Base-by-base conservation (phyloP, 23 red algal species). In the Gracilaria domingensis region DNA sequence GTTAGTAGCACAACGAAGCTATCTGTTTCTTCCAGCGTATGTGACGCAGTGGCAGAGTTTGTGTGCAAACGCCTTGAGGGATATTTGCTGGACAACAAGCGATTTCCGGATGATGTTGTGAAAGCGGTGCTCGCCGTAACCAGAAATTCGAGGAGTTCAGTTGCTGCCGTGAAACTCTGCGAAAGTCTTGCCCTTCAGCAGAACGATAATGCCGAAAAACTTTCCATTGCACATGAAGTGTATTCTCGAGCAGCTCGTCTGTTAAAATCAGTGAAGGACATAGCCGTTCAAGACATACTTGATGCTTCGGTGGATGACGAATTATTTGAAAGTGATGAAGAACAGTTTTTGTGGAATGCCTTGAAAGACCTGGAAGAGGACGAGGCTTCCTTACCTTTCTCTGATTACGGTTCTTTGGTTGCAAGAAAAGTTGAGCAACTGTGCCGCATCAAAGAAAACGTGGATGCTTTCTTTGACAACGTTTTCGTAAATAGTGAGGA, bases 401-500 rank as follows among this genome's bases (percentile, higher is more conserved):
- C 72, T 51, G 45, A 77, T 35, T 50, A 77, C 39, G 45, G 18
- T 50, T 55, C 12, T 1, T 78, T 50, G 33, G 57, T 96, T 11
- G 30, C 40, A 29, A 32, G 32, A 12, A 80, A 90, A 69, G 18
- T 98, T 36, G 25, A 80, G 16, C 67, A 53, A 40, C 53, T 99
- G 40, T 23, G 24, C 38, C 33, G 17, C 26, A 88, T 92, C 21
- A 94, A 96, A 78, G 75, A 74, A 0, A 4, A 54, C 21, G 81
- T 96, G 8, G 94, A 99, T 50, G 75, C 55, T 20, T 99, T 99
- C 85, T 94, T 96, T 62, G 97, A 99, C 23, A 53, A 81, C 58
- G 97, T 99, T 20, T 89, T 96, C 44, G 97, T 99, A 8, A 91
- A 95, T 60, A 86, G 83, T 30, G 91, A 96, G 9, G 91, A 99